These are phyloP conservation scores for Aspergillus fumigatus DNA, from an alignment of 2,329 filamentous ascomycete genomes.

Conservation along the genomic window DNA sequence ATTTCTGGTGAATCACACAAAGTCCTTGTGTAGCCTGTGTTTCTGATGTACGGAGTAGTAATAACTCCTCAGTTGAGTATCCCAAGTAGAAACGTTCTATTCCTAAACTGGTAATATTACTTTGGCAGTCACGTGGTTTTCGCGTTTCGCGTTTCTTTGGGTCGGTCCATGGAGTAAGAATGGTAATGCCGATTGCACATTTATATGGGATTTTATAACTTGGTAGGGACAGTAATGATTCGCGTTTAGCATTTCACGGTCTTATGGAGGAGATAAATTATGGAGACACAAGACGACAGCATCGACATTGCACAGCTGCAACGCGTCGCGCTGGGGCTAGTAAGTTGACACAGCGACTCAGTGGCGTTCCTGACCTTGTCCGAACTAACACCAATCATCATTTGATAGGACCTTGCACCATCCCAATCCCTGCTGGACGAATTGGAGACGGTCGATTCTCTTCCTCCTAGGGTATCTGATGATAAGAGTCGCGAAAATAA, in stretches of 20 bases:
- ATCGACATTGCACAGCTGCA: conserved; percentile 38
- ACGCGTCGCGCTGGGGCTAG: conserved; percentile 38
- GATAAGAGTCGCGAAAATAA: not conserved
- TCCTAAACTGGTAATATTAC: conserved; percentile 24
- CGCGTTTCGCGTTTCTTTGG: conserved; percentile 27
- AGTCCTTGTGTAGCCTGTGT: not conserved
- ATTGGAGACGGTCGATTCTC: conserved; percentile 7
- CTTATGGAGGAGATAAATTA: conserved; percentile 10
- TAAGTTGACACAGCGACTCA: conserved; percentile 27
- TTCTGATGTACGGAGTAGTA: not conserved
- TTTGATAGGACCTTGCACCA: conserved; percentile 26
- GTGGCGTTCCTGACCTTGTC: conserved; percentile 24
- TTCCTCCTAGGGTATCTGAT: not conserved
- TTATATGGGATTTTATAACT: not conserved
- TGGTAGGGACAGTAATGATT: not conserved
- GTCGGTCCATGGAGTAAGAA: conserved; percentile 3
- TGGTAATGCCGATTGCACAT: not conserved
- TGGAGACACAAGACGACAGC: conserved; percentile 40
- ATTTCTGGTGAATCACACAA: not conserved
- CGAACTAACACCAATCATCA: conserved; percentile 23
- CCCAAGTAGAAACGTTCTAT: not conserved
- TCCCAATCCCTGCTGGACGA: conserved; percentile 19
- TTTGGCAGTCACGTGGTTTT: conserved; percentile 21
- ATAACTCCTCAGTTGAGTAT: not conserved
- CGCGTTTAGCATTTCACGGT: not conserved